Percentiles rank a stretch among this genome's conserved stretches.
Conservation (phyloP, 441 rosid genomes). For the Jatropha multifida region DNA sequence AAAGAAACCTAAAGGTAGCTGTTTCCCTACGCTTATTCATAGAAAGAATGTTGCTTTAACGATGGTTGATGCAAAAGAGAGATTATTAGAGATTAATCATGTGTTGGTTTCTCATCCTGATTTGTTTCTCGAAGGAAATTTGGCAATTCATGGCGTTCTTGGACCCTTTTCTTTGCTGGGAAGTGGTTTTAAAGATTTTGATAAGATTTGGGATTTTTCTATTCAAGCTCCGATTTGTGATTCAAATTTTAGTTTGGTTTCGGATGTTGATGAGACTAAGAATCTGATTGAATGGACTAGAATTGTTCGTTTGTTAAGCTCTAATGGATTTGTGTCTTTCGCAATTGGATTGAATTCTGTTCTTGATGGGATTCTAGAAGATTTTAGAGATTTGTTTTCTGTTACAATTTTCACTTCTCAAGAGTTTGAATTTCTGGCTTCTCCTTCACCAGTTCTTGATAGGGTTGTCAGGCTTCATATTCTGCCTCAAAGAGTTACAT, state of each 20-base stretch:
- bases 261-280: slow-evolving; percentile 6
- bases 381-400: slow-evolving; percentile 38
- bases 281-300: slow-evolving; percentile 46
- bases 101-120: slow-evolving; percentile 62
- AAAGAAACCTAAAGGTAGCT: slow-evolving; percentile 41
- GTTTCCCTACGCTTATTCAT: slow-evolving; percentile 58
- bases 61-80: slow-evolving; percentile 32
- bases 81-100: slow-evolving; percentile 53
- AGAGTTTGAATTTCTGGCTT: slow-evolving; percentile 44
- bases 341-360: slow-evolving; percentile 68
- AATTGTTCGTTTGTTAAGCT: slow-evolving; percentile 55
- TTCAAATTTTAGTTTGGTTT: slow-evolving; percentile 25
- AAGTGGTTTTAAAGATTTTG: slow-evolving; percentile 22
- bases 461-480: slow-evolving; percentile 58
- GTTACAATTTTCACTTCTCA: slow-evolving; percentile 58
- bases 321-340: slow-evolving; percentile 67
- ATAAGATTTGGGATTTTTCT: slow-evolving; percentile 29
- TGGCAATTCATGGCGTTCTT: too few species aligned
- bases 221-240: slow-evolving; percentile 39
- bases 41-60: slow-evolving; percentile 51
- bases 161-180: too few species aligned
- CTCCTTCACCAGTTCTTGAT: slow-evolving; percentile 51
- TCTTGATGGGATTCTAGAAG: slow-evolving; percentile 52
- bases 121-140: slow-evolving; percentile 12
- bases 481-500: slow-evolving; percentile 42